Conservation (phyloP, 1,139 yeast species). For the Hemisphaericaspora lyxosophila region DNA sequence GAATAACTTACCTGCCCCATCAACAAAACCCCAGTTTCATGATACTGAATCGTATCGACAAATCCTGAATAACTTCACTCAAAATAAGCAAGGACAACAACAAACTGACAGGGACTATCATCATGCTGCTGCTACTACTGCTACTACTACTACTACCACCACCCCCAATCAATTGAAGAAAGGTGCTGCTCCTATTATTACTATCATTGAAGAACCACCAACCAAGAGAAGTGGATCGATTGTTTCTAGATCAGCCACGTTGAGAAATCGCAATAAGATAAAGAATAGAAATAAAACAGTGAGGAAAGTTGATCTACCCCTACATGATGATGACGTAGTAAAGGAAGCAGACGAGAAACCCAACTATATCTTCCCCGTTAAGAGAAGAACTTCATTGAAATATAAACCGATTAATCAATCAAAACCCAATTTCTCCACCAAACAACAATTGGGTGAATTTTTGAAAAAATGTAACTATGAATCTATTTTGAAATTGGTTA, state of each 20-base stretch:
- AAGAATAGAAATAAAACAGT: constrained; percentile 32
- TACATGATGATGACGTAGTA: constrained; percentile 9
- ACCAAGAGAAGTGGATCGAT: constrained; percentile 30
- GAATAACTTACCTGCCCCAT: too few species aligned
- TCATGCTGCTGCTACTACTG: neutral
- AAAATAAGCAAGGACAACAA: neutral
- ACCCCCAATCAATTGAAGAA: neutral
- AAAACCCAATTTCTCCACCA: constrained; percentile 26
- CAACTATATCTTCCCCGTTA: constrained; percentile 36
- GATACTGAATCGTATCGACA: neutral
- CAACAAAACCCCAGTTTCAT: neutral
- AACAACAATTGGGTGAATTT: constrained; percentile 28
- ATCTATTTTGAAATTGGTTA: constrained; percentile 24
- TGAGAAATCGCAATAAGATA: constrained; percentile 32
- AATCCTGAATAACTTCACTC: neutral
- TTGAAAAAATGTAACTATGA: constrained; percentile 25
- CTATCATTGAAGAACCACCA: constrained; percentile 26
- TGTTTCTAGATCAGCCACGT: constrained; percentile 31
- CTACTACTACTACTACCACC: neutral
- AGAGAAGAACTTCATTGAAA: constrained; percentile 35
- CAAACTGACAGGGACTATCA: neutral
- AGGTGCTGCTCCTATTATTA: constrained; percentile 23
- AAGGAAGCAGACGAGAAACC: constrained; percentile 11
- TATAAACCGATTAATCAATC: constrained; percentile 16
- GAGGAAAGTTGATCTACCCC: constrained; percentile 14